These are phyloP conservation scores for Suillus discolor DNA, from an alignment of 768 basidiomycete species.

Conservation along the genomic window DNA sequence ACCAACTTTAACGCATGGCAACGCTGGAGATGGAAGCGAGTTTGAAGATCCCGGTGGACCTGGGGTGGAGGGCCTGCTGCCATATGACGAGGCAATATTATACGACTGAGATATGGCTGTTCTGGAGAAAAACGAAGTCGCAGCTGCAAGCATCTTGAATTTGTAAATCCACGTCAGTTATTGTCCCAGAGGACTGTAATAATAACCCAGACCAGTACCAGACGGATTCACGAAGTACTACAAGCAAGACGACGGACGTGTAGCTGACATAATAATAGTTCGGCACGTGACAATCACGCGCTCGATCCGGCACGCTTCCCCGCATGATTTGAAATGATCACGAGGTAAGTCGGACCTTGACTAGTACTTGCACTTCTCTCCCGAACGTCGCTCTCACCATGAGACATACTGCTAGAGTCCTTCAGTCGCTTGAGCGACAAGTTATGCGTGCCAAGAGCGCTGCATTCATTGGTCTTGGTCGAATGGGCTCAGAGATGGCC, in stretches of 20 bases:
- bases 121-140: constrained; percentile 80
- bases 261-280: constrained; percentile 14
- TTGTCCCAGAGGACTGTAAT: not conserved
- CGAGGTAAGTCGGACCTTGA: not conserved
- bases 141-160: constrained; percentile 70
- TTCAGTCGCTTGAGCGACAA: constrained; percentile 41
- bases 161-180: not conserved
- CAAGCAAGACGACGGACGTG: not conserved
- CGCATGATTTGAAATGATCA: constrained; percentile 6
- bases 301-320: not conserved
- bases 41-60: constrained; percentile 34
- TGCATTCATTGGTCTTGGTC: constrained; percentile 84
- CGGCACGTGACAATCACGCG: not conserved
- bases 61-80: constrained; percentile 41
- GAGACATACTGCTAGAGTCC: constrained; percentile 49
- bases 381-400: constrained; percentile 33
- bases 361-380: not conserved
- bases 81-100: constrained; percentile 50
- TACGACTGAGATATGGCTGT: constrained; percentile 84
- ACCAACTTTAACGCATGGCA: constrained; percentile 70
- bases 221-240: not conserved
- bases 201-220: not conserved
- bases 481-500: constrained; percentile 89
- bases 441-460: constrained; percentile 50
- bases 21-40: constrained; percentile 42